phyloP scores from a whole-genome alignment of 1,284 basidiomycete genomes.

The Coniophora puteana region DNA sequence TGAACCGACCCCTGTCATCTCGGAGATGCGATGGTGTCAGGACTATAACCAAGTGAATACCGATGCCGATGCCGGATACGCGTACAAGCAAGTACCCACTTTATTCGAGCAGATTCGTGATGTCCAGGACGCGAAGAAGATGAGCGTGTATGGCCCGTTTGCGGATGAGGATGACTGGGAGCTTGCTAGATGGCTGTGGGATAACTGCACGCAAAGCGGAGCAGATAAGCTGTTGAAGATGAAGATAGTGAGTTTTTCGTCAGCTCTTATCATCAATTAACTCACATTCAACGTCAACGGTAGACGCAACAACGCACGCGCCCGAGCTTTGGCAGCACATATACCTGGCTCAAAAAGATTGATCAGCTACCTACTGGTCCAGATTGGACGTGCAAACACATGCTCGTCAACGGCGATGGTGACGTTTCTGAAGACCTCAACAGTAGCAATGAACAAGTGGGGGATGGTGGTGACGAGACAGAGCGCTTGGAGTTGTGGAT shows the following conservation, averaged over 20 bases:
- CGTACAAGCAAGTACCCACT: constrained; percentile 1
- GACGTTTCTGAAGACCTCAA: not conserved
- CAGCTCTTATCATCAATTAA: not conserved
- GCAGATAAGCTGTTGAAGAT: constrained; percentile 9
- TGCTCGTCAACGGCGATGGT: constrained; percentile 16
- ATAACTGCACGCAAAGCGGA: constrained; percentile 1
- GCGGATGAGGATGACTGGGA: constrained; percentile 7
- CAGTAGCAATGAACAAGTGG: constrained; percentile 11
- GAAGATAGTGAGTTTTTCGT: constrained; percentile 7
- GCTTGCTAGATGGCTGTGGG: constrained; percentile 8
- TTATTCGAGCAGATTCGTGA: not conserved
- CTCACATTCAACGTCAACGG: not conserved
- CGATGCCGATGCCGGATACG: not conserved
- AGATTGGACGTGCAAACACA: constrained; percentile 15
- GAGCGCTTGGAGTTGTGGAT: constrained; percentile 27
- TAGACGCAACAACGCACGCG: not conserved
- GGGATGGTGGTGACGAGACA: constrained; percentile 6
- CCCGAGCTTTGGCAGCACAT: constrained; percentile 15
- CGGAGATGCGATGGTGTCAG: too few relatives aligned
- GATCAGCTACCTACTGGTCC: constrained; percentile 15
- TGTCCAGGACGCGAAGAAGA: not conserved
- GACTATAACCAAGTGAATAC: too few relatives aligned
- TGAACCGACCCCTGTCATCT: too few relatives aligned
- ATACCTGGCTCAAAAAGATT: constrained; percentile 14
- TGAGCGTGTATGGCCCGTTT: constrained; percentile 2